A percentile compares a stretch with the other conserved stretches of the same genome.
These are phyloP conservation scores for Arachnopeziza araneosa DNA, from an alignment of 2,329 filamentous ascomycete genomes.

Conservation along the genomic window DNA sequence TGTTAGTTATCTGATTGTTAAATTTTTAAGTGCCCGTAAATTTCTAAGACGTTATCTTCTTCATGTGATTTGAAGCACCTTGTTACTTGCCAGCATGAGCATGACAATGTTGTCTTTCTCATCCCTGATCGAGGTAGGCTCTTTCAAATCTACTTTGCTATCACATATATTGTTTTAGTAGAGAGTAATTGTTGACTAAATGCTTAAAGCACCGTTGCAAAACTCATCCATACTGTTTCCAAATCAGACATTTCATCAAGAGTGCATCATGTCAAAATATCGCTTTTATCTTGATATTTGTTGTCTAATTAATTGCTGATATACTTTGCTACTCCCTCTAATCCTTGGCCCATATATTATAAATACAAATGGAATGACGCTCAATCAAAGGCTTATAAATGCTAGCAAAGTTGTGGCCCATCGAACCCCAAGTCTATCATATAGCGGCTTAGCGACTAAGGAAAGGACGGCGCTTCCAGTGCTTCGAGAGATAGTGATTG, in stretches of 20 bases:
- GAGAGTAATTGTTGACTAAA: no score
- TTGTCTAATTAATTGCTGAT: background rate
- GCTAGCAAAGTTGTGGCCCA: conserved; percentile 45
- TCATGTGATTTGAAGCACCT: no score
- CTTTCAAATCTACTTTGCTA: no score
- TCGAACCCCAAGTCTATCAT: conserved; percentile 34
- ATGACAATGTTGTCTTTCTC: no score
- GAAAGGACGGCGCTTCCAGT: conserved; percentile 44
- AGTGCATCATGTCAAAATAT: background rate
- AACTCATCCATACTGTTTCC: background rate
- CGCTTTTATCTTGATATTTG: background rate
- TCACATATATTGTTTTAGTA: no score
- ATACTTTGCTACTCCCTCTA: conserved; percentile 25
- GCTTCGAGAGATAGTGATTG: conserved; percentile 36
- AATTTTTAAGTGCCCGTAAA: no score
- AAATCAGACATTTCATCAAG: background rate
- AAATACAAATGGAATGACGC: conserved; percentile 40
- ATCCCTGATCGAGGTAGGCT: no score
- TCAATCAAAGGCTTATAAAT: conserved; percentile 41
- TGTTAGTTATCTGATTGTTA: no score
- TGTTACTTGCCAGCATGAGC: no score
- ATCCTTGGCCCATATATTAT: conserved; percentile 38
- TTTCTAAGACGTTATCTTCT: no score
- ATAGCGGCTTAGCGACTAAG: conserved; percentile 42
- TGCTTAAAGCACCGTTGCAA: no score